phyloP scores from a whole-genome alignment of 2,329 filamentous ascomycete genomes.

The Fusarium liriodendri region DNA sequence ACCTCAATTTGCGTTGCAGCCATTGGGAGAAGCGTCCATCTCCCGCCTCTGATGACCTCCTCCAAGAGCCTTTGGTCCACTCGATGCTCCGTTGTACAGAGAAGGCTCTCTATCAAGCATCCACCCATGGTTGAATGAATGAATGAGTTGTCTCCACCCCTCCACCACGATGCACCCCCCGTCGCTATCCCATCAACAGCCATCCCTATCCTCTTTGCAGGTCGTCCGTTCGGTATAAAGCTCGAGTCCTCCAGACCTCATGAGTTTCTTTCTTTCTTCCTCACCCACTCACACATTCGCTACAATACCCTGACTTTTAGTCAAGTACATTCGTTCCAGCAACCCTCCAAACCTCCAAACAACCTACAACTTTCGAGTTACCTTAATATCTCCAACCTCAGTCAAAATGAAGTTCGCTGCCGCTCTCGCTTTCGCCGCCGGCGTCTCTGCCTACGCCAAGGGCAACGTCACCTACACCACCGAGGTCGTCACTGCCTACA shows the following conservation, averaged over 20 bases:
- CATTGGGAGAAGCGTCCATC: constrained; percentile 28
- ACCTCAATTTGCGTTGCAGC: constrained; percentile 21
- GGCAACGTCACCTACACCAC: constrained; percentile 69
- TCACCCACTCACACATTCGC: constrained; percentile 54
- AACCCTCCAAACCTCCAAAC: constrained; percentile 30
- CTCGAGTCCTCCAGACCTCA: constrained; percentile 53
- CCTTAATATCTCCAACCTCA: constrained; percentile 53
- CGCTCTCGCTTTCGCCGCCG: constrained; percentile 64
- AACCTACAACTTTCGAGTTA: constrained; percentile 47
- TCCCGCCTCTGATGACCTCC: constrained; percentile 1
- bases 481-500: constrained; percentile 73
- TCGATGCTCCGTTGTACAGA: constrained; percentile 10
- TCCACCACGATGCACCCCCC: constrained; percentile 19
- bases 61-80: constrained; percentile 8
- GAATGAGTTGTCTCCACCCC: constrained; percentile 7
- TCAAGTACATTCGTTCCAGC: constrained; percentile 45
- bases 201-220: constrained; percentile 33
- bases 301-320: constrained; percentile 43
- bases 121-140: constrained; percentile 12
- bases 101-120: constrained; percentile 1
- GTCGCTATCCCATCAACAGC: constrained; percentile 32
- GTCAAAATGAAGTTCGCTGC: constrained; percentile 75
- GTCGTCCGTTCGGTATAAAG: constrained; percentile 59
- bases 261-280: constrained; percentile 53
- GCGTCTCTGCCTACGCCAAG: constrained; percentile 57